Conservation (phyloP, 2,329 filamentous ascomycete species). For the Orbilia oligospora region DNA sequence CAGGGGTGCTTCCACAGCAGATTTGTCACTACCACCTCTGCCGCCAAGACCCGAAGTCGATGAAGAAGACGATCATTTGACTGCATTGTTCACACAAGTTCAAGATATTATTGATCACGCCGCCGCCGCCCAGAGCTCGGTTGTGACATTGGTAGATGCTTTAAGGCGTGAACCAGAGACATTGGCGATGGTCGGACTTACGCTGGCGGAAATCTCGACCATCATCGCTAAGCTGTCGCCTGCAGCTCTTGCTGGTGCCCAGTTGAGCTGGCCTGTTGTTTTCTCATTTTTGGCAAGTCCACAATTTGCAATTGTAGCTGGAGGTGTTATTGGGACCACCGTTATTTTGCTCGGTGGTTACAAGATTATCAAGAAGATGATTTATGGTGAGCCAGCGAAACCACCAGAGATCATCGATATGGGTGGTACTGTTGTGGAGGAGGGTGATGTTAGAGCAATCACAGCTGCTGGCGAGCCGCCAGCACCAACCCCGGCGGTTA, state of each 20-base stretch:
- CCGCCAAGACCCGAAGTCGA: conserved; percentile 49
- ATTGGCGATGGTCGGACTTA: conserved; percentile 92
- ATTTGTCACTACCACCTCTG: conserved; percentile 53
- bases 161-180: conserved; percentile 87
- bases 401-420: conserved; percentile 58
- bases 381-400: conserved; percentile 58
- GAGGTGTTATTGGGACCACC: conserved; percentile 90
- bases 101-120: conserved; percentile 64
- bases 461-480: conserved; percentile 37
- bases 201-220: conserved; percentile 89
- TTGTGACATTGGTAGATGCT: conserved; percentile 83
- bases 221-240: conserved; percentile 88
- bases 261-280: conserved; percentile 85
- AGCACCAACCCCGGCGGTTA: conserved; percentile 23
- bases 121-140: conserved; percentile 70
- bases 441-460: conserved; percentile 48
- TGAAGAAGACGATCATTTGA: conserved; percentile 54
- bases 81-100: conserved; percentile 62
- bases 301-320: conserved; percentile 93
- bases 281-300: conserved; percentile 89
- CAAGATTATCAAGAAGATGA: conserved; percentile 94
- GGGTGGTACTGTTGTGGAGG: conserved; percentile 54
- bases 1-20: conserved; percentile 33
- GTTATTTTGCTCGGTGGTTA: conserved; percentile 95
- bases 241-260: conserved; percentile 80